A percentile compares a stretch with the other conserved stretches of the same genome.
Evolutionary conservation across 2,329 filamentous ascomycete species (phyloP).

Genomic region (Aspergillus hortae): DNA sequence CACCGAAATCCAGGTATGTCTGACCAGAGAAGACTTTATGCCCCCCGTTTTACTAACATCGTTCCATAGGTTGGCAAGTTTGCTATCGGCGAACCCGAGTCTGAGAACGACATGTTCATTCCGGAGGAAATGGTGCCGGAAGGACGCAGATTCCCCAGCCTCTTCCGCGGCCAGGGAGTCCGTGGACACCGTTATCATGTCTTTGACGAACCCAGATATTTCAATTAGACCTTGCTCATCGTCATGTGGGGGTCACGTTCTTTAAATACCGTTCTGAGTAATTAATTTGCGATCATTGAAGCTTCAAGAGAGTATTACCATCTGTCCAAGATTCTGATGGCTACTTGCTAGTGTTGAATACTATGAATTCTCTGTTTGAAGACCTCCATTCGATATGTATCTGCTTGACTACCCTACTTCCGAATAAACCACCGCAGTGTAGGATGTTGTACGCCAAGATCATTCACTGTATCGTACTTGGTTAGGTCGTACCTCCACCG

Average conservation of each 20-base stretch:
- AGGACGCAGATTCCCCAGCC: conserved; percentile 75
- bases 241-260: background rate
- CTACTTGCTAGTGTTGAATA: conserved; percentile 1
- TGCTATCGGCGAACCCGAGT: conserved; percentile 68
- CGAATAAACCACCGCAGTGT: too few species aligned
- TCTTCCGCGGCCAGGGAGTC: conserved; percentile 83
- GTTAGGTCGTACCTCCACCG: too few species aligned
- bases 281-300: background rate
- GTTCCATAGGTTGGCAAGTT: conserved; percentile 76
- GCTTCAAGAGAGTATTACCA: conserved; percentile 6
- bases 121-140: conserved; percentile 70
- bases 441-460: too few species aligned
- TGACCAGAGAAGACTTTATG: background rate
- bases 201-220: conserved; percentile 84
- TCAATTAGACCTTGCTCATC: conserved; percentile 28
- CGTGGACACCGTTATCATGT: conserved; percentile 91
- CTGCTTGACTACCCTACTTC: background rate
- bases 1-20: conserved; percentile 80
- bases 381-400: conserved; percentile 3
- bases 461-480: too few species aligned
- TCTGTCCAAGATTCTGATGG: conserved; percentile 4
- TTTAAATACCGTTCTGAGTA: background rate
- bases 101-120: conserved; percentile 62
- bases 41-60: conserved; percentile 10
- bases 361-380: conserved; percentile 8